Conservation (phyloP, 1,284 basidiomycete genomes). For the Cryptococcus deneoformans region DNA sequence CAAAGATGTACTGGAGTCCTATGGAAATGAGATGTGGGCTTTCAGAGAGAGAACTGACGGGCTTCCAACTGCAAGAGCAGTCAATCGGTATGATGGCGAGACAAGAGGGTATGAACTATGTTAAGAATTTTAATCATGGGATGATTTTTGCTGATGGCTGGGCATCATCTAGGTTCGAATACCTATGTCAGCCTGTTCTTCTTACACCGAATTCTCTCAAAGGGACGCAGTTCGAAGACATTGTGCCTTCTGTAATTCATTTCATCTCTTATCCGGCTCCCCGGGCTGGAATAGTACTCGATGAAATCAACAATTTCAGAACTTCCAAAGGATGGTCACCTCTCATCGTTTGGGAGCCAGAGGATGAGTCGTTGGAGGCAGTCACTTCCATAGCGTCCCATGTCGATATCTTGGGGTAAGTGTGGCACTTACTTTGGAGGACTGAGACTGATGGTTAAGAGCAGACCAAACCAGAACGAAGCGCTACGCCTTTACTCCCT, state of each 20-base stretch:
- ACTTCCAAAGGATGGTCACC: constrained; percentile 20
- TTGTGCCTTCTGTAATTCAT: constrained; percentile 29
- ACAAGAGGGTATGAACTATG: constrained; percentile 29
- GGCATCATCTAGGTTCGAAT: constrained; percentile 31
- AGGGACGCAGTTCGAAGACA: constrained; percentile 12
- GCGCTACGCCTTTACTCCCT: constrained; percentile 29
- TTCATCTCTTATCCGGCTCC: constrained; percentile 30
- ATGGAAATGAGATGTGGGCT: constrained; percentile 41
- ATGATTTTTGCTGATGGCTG: background rate
- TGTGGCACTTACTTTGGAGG: background rate
- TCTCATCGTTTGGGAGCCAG: constrained; percentile 38
- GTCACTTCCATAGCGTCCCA: constrained; percentile 15
- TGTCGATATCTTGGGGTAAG: constrained; percentile 33
- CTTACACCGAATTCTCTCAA: constrained; percentile 23
- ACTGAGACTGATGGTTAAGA: background rate
- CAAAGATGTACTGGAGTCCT: constrained; percentile 21
- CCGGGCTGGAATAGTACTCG: constrained; percentile 17
- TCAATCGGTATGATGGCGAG: constrained; percentile 39
- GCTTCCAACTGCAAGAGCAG: constrained; percentile 30
- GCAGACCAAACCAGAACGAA: constrained; percentile 47
- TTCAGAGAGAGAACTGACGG: constrained; percentile 34
- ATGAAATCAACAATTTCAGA: constrained; percentile 19
- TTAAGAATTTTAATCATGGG: too few relatives aligned
- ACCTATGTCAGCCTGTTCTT: constrained; percentile 27
- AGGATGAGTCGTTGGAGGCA: constrained; percentile 30